These are phyloP conservation scores for Trichoderma breve DNA, from an alignment of 2,329 filamentous ascomycete species.

Conservation along the genomic window DNA sequence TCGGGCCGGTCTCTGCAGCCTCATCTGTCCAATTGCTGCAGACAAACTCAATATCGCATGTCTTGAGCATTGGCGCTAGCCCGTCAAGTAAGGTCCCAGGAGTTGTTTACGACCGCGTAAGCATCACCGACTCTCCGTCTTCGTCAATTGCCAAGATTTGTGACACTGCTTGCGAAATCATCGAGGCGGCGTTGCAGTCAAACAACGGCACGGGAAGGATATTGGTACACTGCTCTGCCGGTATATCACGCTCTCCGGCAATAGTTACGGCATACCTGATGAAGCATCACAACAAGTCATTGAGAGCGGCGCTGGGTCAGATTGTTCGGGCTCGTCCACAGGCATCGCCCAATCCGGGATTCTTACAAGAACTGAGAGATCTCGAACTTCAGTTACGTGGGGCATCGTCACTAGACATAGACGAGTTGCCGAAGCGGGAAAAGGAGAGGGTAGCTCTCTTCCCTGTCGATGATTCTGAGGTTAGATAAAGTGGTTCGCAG, in stretches of 20 bases:
- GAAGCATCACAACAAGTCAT: neutral
- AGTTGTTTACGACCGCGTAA: neutral
- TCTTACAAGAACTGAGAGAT: constrained; percentile 1
- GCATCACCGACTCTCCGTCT: constrained; percentile 15
- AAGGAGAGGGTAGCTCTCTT: constrained; percentile 3
- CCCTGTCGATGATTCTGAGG: neutral
- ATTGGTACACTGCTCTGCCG: constrained; percentile 11
- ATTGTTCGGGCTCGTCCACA: constrained; percentile 11
- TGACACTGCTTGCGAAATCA: constrained; percentile 1
- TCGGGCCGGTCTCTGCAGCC: constrained; percentile 12
- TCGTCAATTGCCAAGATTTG: neutral
- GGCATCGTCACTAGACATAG: neutral
- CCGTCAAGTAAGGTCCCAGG: constrained; percentile 8
- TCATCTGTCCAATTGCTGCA: neutral
- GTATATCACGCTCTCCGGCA: constrained; percentile 15
- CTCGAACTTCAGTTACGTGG: neutral
- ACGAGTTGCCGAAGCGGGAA: constrained; percentile 4
- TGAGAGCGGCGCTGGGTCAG: neutral
- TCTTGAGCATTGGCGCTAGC: constrained; percentile 16
- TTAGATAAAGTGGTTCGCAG: neutral
- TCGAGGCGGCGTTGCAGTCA: neutral
- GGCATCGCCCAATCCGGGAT: constrained; percentile 6
- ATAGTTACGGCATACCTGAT: constrained; percentile 8
- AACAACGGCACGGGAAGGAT: constrained; percentile 2
- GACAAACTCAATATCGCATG: constrained; percentile 13